Evolutionary conservation across 148 eudicot species (phyloP).

Genomic region (Rhododendron griersonianum): DNA sequence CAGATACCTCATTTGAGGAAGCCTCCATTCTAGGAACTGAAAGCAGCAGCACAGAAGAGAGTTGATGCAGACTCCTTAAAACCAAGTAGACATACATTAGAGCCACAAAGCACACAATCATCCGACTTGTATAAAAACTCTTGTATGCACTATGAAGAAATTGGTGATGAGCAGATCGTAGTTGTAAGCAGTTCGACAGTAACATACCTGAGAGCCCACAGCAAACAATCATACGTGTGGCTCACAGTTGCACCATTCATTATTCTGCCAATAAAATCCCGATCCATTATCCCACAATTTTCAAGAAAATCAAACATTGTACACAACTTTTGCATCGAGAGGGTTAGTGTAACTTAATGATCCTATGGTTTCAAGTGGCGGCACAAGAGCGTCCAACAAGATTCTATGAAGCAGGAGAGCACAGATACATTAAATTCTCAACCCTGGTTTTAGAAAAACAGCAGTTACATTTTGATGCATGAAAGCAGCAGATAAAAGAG

Average conservation of each 20-base stretch:
- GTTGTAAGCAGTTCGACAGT: neutral
- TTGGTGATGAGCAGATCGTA: neutral
- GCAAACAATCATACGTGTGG: constrained; percentile 75
- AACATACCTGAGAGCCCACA: constrained; percentile 84
- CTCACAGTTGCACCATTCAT: constrained; percentile 62
- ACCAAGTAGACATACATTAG: constrained; percentile 15
- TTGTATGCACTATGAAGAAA: neutral
- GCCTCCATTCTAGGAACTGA: constrained; percentile 26
- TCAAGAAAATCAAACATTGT: neutral
- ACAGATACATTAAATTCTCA: neutral
- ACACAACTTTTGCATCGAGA: neutral
- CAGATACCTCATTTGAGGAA: constrained; percentile 49
- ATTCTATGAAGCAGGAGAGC: neutral
- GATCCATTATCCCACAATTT: constrained; percentile 2
- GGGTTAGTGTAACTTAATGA: neutral
- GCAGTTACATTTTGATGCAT: neutral
- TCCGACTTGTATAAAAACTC: neutral
- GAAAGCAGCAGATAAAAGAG: neutral
- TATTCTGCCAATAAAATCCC: constrained; percentile 43
- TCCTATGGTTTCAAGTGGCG: neutral
- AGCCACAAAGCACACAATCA: constrained; percentile 6
- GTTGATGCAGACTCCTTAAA: constrained; percentile 73
- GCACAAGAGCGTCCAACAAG: constrained; percentile 2
- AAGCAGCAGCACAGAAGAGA: constrained; percentile 47
- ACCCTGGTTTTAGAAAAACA: neutral